Evolutionary conservation across 495 filamentous ascomycete genomes (phyloP).

Genomic region (Aspergillus kassunensis): DNA sequence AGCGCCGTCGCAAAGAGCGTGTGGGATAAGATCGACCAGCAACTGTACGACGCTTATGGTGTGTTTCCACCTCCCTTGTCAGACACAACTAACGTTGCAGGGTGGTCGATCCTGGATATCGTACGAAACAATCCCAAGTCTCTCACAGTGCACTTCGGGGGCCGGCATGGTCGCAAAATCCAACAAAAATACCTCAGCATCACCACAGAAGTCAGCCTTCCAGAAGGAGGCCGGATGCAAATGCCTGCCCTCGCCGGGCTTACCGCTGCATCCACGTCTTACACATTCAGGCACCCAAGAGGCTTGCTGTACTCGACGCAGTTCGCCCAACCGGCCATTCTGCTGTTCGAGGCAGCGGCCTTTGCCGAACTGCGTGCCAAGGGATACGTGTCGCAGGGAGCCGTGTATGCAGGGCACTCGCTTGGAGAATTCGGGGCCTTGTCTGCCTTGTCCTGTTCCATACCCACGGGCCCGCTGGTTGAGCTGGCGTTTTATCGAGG

Average conservation of each 20-base stretch:
- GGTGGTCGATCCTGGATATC: slow-evolving; percentile 35
- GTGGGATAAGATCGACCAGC: slow-evolving; percentile 38
- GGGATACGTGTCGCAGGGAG: slow-evolving; percentile 25
- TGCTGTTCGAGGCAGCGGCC: slow-evolving; percentile 32
- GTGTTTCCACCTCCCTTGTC: background rate
- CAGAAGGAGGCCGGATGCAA: slow-evolving; percentile 11
- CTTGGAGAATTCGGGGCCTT: slow-evolving; percentile 40
- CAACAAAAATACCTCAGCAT: slow-evolving; percentile 35
- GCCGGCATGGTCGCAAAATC: slow-evolving; percentile 29
- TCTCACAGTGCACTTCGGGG: slow-evolving; percentile 41
- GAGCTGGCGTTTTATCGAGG: slow-evolving; percentile 42
- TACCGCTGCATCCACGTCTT: slow-evolving; percentile 19
- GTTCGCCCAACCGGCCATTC: slow-evolving; percentile 40
- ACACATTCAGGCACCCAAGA: slow-evolving; percentile 28
- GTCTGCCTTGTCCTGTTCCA: slow-evolving; percentile 22
- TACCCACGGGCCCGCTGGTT: slow-evolving; percentile 25
- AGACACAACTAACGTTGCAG: slow-evolving; percentile 15
- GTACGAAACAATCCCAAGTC: slow-evolving; percentile 37
- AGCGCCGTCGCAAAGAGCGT: slow-evolving; percentile 29
- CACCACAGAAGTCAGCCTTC: slow-evolving; percentile 11
- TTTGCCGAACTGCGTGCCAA: slow-evolving; percentile 28
- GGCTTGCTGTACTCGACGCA: slow-evolving; percentile 39
- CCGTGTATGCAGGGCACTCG: slow-evolving; percentile 39
- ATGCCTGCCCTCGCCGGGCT: slow-evolving; percentile 23
- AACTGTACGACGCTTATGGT: slow-evolving; percentile 36